Evolutionary conservation across 2,329 filamentous ascomycete species (phyloP), one percentile per base, ranked within the genome.

Genomic region (Epichloe amarillans): DNA sequence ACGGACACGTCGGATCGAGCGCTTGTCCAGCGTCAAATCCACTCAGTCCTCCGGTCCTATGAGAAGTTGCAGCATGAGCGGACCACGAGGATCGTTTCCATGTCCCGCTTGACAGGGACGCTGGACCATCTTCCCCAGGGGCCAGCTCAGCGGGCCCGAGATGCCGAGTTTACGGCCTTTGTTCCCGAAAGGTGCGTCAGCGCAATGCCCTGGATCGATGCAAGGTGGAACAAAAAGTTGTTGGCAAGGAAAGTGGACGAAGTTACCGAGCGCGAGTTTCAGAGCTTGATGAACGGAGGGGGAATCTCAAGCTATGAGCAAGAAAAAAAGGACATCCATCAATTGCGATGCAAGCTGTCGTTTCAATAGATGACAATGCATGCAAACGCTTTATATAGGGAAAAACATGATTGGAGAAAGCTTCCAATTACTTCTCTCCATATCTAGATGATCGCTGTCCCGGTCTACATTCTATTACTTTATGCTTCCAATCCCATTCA

Each of bases 141-240:
- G 1, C 45, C 43, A 8, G 41, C 49, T 15, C 50, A 54, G 45
- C 42, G 40, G 30, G 52, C 41, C 14, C 49, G 56, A 36, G 53
- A 56, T 21, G 51, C 41, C 19, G 50, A 54, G 15, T 54, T 51
- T 15, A 38, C 46, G 14, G 2, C 37, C 37, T 33, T 37, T 35
- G 10, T 53, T 19, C 26, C 54, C 11, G 50, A 52, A 12, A 46
- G 19, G 19, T 49, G 49, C 14, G 43, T 49, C 19, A 58, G 55
- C 17, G 21, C 44, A 1, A 54, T 50, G 40, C 49, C 55, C n/a
- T 58, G 52, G 53, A 43, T 57, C 8, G 52, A 56, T 23, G 42
- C 52, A 10, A 37, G 26, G 3, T 54, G 50, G 33, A 58, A 55
- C 21, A 46, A 10, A 2, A 44, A 51, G 11, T 40, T 55, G 36